Percentiles rank a stretch among this genome's conserved stretches.
These are phyloP conservation scores for Rosa multiflora DNA, from an alignment of 306 rosid species.

Conservation along the genomic window DNA sequence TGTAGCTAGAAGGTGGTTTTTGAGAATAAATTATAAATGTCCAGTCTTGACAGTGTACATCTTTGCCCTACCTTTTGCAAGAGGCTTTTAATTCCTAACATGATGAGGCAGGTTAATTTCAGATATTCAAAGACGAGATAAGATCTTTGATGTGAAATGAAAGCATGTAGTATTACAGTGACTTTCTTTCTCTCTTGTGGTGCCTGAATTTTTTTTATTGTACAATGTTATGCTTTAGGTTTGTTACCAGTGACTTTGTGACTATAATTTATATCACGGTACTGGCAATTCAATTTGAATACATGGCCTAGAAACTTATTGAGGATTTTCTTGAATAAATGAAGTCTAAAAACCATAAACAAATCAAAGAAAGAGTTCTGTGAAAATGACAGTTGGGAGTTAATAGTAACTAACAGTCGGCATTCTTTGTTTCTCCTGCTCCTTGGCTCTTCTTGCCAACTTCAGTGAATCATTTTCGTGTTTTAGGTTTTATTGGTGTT, in stretches of 20 bases:
- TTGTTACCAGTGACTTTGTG: neutral
- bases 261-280: neutral
- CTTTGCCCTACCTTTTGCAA: slow-evolving; percentile 14
- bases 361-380: neutral
- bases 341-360: neutral
- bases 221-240: neutral
- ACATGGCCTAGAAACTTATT: neutral
- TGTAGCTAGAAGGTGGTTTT: slow-evolving; percentile 30
- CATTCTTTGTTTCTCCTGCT: neutral
- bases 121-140: neutral
- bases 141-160: neutral
- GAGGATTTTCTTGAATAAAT: neutral
- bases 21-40: slow-evolving; percentile 23
- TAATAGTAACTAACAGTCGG: neutral
- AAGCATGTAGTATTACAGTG: neutral
- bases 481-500: neutral
- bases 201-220: neutral
- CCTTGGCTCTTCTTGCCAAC: too few relatives aligned
- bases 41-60: neutral
- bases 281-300: neutral
- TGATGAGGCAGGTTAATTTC: neutral
- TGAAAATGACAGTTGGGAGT: neutral
- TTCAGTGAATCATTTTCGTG: neutral
- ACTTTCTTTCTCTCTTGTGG: neutral
- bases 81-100: neutral